Evolutionary conservation across 768 basidiomycete species (phyloP), one percentile per base, ranked within the genome.

Genomic region (Boletales sp.): DNA sequence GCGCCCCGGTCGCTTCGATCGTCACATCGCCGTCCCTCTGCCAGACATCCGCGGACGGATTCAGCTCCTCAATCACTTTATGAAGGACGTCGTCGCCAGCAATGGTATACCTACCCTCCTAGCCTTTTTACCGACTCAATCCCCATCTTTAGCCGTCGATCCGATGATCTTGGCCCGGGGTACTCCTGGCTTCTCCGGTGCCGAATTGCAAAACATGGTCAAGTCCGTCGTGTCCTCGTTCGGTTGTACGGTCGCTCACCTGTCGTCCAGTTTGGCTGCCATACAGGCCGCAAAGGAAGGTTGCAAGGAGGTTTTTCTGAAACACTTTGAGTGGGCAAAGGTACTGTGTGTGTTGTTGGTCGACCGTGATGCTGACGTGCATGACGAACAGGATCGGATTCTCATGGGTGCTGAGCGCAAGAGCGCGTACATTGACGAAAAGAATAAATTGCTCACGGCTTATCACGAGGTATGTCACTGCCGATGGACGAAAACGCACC

Each of bases 281-380:
- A 90, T 98, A 47, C 90, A 95, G 66, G 97, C 97, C 10, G 85
- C 92, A 12, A 85, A 90, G 61, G 90, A 97, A 58, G 82, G 79
- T 8, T 86, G 82, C 38, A 77, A 73, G 42, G 77, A 81, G 53
- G 93, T 99, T 7, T 71, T 69, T 19, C 67, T 89, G 52, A 83
- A 77, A 55, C 94, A 99, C 66, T 90, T 98, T 65, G 95, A 98
- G 73, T 99, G 97, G 97, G 97, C 97, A 12, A 97, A 91, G 77
- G 92, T 89, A 52, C 27, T 13, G 30, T 39, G 21, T 14, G 34
- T 34, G 19, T 34, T 37, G 10, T 31, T 24, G 31, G 38, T 5
- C 1, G 14, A n/a, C 3, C 11, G 21, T 11, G 14, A 12, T 10
- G n/a, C 18, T 51, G 21, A 44, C 41, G 45, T 21, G 45, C 51